Evolutionary conservation across 306 rosid species (phyloP), one percentile per base, ranked within the genome.

Genomic region (Hippophae rhamnoides): DNA sequence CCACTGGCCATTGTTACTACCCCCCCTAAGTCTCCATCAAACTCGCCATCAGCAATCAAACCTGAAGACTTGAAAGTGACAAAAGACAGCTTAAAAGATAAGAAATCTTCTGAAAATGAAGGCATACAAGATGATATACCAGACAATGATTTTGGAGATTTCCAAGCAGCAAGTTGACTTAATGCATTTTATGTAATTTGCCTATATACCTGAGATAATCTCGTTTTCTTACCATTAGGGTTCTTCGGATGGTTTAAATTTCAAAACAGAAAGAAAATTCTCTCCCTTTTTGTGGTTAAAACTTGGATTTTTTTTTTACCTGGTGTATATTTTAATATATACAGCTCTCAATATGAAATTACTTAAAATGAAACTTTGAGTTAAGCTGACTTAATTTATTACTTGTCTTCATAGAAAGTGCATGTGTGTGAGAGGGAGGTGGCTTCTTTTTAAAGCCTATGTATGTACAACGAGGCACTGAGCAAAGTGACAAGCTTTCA

Each of bases 71-170:
- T 68, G 61, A 74, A 55, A 1, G 83, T 70, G 72, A 18, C 47
- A 27, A 61, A 79, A 41, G 76, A 72, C 65, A 86, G 61, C 46
- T 74, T 74, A 13, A 54, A 56, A 14, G 71, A 75, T 40, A 27
- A 48, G 6, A 53, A 52, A 48, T 51, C 70, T 55, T 59, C 82
- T 26, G 84, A 77, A 76, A 68, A 56, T 51, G 77, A 76, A 70
- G 69, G 71, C 71, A 58, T 69, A 23, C 70, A 61, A 60, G 86
- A 71, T 71, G 41, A 31, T 31, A 31, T 75, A 58, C 82, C 78
- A 38, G 96, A 92, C 70, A 96, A 92, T 12, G 96, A 85, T 79
- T 92, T 88, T 50, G 99, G 99, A 9, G 96, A 92, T 67, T 92
- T 92, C 52, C 99, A 92, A 77, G 67, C 88, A 18, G 99, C 96